Base-by-base conservation (phyloP, 179 eudicot species). In the Amaranthus tricolor region DNA sequence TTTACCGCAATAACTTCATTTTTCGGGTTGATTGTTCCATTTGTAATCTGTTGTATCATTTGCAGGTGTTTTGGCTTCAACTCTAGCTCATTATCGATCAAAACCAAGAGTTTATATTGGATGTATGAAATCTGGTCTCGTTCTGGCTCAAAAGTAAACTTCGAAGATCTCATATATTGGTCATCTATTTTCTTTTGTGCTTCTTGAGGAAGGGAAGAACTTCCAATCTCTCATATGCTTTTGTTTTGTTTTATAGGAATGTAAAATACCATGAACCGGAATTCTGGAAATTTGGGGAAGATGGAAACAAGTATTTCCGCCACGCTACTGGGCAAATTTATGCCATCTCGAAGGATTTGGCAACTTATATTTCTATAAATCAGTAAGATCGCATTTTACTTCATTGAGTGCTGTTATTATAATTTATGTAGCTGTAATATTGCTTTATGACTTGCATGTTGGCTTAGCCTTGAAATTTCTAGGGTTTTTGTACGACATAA, bases 261-360 rank as follows among this genome's bases (percentile, higher is more conserved):
- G 90, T 82, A 16, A 93, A 93, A 81, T 91, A 91, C 84, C 96
- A 93, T 77, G 98, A 93, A 82, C 98, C 97, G 9, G 98, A 93
- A 72, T 84, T 77, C 82, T 93, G 97, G 98, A 93, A 93, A 81
- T 93, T 93, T 76, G 98, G 98, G 48, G 98, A 89, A 77, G 94
- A 89, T 65, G 98, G 97, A 58, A 91, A 91, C 78, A 93, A 89
- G 76, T 93, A 93, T 73, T 93, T 93, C 71, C 85, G 98, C 79
- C 98, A 93, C 84, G 97, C 98, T 71, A 91, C 98, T 40, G 98
- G 98, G 53, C 97, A 93, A 81, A 89, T 93, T 60, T 93, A 91
- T 79, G 98, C 93, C 40, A 84, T 93, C 70, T 93, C 98, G 64
- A 93, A 89, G 76, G 93, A 93, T 77, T 82, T 93, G 79, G 97